Conservation (phyloP, 2,329 filamentous ascomycete genomes). For the Xylariaceae sp. region DNA sequence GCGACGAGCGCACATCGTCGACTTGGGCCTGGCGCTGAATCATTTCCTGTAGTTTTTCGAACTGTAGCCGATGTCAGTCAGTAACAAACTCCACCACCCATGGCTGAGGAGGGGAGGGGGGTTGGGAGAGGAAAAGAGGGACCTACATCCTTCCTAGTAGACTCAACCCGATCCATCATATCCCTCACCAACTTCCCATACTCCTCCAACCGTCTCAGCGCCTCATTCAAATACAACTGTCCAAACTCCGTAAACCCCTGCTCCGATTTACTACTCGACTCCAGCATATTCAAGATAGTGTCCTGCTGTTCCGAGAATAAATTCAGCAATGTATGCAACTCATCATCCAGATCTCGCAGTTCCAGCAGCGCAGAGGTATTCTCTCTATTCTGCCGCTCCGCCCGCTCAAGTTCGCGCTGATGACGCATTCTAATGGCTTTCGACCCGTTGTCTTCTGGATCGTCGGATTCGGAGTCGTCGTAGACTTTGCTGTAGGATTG, state of each 20-base stretch:
- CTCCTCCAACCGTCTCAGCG: slow-evolving; percentile 47
- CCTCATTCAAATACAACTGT: slow-evolving; percentile 46
- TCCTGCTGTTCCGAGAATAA: slow-evolving; percentile 53
- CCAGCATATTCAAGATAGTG: slow-evolving; percentile 43
- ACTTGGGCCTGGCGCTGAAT: slow-evolving; percentile 62
- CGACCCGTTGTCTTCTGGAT: slow-evolving; percentile 38
- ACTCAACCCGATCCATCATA: slow-evolving; percentile 53
- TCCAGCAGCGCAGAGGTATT: slow-evolving; percentile 59
- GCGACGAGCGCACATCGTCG: slow-evolving; percentile 57
- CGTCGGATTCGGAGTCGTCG: slow-evolving; percentile 36
- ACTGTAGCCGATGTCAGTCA: slow-evolving; percentile 32
- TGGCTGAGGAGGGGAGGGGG: neutral
- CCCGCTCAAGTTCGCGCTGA: slow-evolving; percentile 36
- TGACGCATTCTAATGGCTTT: slow-evolving; percentile 40
- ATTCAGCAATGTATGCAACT: slow-evolving; percentile 51
- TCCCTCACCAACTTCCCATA: slow-evolving; percentile 50
- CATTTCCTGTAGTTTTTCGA: slow-evolving; percentile 61
- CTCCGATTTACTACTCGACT: slow-evolving; percentile 36
- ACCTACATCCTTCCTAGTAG: slow-evolving; percentile 51
- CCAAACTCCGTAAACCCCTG: slow-evolving; percentile 41
- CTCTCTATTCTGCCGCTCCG: slow-evolving; percentile 54
- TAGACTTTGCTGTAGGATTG: slow-evolving; percentile 47
- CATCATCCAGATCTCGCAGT: slow-evolving; percentile 59
- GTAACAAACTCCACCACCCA: neutral
- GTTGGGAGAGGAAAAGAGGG: neutral